These are phyloP conservation scores for Luffa acutangula DNA, from an alignment of 306 rosid genomes.

Conservation along the genomic window DNA sequence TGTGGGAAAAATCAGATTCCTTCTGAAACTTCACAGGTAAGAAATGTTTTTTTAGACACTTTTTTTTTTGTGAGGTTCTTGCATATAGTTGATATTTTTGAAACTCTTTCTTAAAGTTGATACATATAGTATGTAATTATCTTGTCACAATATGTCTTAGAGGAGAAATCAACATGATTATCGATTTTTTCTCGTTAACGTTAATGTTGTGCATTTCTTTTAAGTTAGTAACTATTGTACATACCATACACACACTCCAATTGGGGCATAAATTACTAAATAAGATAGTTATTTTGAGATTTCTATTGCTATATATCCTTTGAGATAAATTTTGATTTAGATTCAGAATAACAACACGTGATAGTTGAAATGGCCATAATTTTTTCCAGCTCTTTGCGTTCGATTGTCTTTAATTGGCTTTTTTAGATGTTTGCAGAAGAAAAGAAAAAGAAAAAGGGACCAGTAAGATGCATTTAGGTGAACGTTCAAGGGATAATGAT, in stretches of 20 bases:
- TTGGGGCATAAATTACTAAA: background rate
- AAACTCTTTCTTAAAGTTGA: background rate
- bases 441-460: background rate
- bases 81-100: background rate
- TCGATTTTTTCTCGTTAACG: background rate
- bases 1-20: slow-evolving; percentile 95
- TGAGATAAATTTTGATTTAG: background rate
- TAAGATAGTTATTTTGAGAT: background rate
- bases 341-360: background rate
- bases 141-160: background rate
- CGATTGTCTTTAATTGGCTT: background rate
- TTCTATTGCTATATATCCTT: background rate
- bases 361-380: background rate
- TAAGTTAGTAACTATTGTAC: background rate
- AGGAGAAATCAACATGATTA: background rate
- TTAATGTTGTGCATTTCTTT: background rate
- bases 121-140: background rate
- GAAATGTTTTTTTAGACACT: background rate
- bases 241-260: background rate
- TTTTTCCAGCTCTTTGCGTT: background rate
- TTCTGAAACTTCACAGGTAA: slow-evolving; percentile 73
- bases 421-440: background rate
- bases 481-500: background rate
- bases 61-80: background rate
- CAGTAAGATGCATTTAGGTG: background rate